These are phyloP conservation scores for Metschnikowia henanensis DNA, from an alignment of 805 yeast species.

Conservation along the genomic window DNA sequence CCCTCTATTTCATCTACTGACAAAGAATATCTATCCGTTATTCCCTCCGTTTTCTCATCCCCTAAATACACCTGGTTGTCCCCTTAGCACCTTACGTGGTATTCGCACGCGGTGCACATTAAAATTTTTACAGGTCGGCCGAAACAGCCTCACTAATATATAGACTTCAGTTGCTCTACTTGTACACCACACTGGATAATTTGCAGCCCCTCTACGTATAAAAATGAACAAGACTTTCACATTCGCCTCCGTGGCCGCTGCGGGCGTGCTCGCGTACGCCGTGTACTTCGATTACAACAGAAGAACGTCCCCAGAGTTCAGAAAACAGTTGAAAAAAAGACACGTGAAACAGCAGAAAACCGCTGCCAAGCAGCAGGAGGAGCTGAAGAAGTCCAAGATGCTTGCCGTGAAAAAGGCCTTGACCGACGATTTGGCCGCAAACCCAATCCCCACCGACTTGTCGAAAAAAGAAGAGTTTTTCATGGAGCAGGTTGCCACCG, in stretches of 20 bases:
- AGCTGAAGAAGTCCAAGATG: conserved; percentile 59
- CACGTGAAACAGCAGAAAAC: conserved; percentile 60
- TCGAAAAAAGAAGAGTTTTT: conserved; percentile 74
- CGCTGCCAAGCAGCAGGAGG: conserved; percentile 53
- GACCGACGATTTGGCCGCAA: conserved; percentile 58
- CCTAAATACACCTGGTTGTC: too few relatives aligned
- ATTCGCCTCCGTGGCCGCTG: conserved; percentile 45
- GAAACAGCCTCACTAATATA: background rate
- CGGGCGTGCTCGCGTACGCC: conserved; percentile 71
- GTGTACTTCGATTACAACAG: conserved; percentile 91
- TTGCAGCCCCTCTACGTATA: too few relatives aligned
- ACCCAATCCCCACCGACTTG: conserved; percentile 74
- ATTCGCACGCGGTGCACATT: conserved; percentile 11
- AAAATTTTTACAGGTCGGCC: conserved; percentile 11
- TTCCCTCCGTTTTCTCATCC: too few relatives aligned
- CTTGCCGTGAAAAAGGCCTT: conserved; percentile 62
- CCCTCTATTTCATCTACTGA: too few relatives aligned
- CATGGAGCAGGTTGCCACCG: conserved; percentile 78
- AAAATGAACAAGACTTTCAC: conserved; percentile 32
- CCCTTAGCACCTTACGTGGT: conserved; percentile 4
- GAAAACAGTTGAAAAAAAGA: conserved; percentile 68
- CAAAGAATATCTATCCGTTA: too few relatives aligned
- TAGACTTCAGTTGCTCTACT: background rate
- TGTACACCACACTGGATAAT: background rate
- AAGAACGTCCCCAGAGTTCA: conserved; percentile 78